Evolutionary conservation across 306 rosid species (phyloP).

Genomic region (Fagus crenata): DNA sequence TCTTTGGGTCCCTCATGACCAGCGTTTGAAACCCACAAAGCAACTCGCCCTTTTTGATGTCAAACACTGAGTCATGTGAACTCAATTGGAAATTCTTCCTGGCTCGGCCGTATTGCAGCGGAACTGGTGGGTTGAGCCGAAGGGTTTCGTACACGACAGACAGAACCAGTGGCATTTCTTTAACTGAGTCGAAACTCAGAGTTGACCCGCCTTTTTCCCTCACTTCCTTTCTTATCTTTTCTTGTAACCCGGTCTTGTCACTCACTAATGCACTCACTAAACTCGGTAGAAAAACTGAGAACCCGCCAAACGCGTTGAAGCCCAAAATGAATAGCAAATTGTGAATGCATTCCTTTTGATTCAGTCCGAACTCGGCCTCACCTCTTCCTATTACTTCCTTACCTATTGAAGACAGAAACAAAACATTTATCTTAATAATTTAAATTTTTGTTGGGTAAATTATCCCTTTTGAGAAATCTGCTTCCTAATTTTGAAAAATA

Average conservation of each 20-base stretch:
- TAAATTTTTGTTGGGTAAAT: no score
- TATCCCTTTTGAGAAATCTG: no score
- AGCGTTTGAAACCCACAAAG: conserved; percentile 76
- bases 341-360: conserved; percentile 61
- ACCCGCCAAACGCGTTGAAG: conserved; percentile 89
- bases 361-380: conserved; percentile 60
- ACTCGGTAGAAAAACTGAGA: conserved; percentile 65
- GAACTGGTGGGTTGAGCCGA: conserved; percentile 84
- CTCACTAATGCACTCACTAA: conserved; percentile 42
- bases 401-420: conserved; percentile 34
- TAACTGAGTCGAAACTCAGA: conserved; percentile 57
- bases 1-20: conserved; percentile 62
- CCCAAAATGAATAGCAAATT: conserved; percentile 77
- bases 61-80: conserved; percentile 55
- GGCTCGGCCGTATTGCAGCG: conserved; percentile 78
- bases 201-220: conserved; percentile 57
- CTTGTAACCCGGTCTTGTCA: conserved; percentile 56
- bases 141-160: conserved; percentile 82
- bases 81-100: conserved; percentile 66
- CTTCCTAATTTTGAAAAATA: no score
- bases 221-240: conserved; percentile 55
- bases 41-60: conserved; percentile 80
- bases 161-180: conserved; percentile 57
- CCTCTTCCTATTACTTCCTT: conserved; percentile 60
- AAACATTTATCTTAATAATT: no score